These are phyloP conservation scores for Nephelium lappaceum DNA, from an alignment of 345 rosid species.

Conservation along the genomic window DNA sequence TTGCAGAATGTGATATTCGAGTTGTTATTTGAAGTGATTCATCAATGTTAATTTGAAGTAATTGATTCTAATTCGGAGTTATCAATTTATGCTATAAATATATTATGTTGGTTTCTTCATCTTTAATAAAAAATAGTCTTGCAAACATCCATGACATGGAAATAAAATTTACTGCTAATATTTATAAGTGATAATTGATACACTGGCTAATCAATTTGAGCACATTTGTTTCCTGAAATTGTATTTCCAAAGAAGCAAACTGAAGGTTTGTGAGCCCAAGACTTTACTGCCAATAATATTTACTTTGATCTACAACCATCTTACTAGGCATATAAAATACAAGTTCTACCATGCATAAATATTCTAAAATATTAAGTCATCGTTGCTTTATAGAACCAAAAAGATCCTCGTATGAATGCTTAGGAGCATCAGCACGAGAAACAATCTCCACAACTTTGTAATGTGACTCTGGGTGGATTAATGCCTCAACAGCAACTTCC, in stretches of 20 bases:
- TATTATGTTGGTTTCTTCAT: background rate
- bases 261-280: background rate
- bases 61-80: background rate
- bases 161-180: too few species aligned
- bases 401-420: constrained; percentile 62
- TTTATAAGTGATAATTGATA: too few species aligned
- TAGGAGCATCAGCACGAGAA: constrained; percentile 67
- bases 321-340: background rate
- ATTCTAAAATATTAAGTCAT: constrained; percentile 19
- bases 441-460: constrained; percentile 85
- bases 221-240: background rate
- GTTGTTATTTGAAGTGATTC: background rate
- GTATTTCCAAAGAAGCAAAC: background rate
- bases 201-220: too few species aligned
- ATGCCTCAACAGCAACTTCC: constrained; percentile 81
- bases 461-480: constrained; percentile 59
- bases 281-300: background rate
- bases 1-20: constrained; percentile 9
- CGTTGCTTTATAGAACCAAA: constrained; percentile 63
- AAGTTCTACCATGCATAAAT: background rate
- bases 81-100: background rate
- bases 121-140: background rate
- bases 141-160: background rate
- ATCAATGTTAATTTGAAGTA: background rate
- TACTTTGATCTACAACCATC: background rate